A percentile compares a stretch with the other conserved stretches of the same genome.
Evolutionary conservation across 2,329 filamentous ascomycete genomes (phyloP).

Genomic region (Lecanicillium sp.): DNA sequence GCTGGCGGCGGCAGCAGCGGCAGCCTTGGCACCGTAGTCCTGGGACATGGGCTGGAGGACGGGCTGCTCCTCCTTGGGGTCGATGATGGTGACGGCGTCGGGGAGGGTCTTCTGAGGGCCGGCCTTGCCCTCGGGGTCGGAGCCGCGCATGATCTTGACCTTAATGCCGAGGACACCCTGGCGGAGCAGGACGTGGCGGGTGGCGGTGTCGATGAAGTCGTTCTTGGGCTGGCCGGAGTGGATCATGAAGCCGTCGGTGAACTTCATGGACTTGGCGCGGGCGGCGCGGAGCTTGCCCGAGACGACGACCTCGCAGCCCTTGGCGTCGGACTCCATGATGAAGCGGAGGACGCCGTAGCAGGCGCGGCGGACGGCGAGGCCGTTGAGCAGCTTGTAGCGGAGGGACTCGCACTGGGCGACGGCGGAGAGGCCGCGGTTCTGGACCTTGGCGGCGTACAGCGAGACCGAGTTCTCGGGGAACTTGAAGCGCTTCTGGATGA

Average conservation of each 20-base stretch:
- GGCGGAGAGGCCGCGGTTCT: constrained; percentile 99
- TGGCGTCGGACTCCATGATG: constrained; percentile 99
- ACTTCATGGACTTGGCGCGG: constrained; percentile 99
- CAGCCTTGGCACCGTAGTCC: constrained; percentile 95
- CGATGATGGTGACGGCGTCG: constrained; percentile 98
- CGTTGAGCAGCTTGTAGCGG: constrained; percentile 99
- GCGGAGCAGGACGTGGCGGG: constrained; percentile 98
- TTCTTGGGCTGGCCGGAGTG: constrained; percentile 99
- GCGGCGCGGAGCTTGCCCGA: constrained; percentile 98
- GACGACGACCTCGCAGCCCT: constrained; percentile 99
- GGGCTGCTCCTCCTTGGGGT: constrained; percentile 98
- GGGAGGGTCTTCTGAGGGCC: constrained; percentile 95
- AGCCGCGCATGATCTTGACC: constrained; percentile 99
- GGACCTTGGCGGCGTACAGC: constrained; percentile 99
- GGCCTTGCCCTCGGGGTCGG: constrained; percentile 98
- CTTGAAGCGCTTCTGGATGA: constrained; percentile 99
- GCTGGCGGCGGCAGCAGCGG: constrained; percentile 57
- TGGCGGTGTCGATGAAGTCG: constrained; percentile 98
- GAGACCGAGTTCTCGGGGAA: constrained; percentile 99
- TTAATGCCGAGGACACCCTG: constrained; percentile 99
- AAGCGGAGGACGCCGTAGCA: constrained; percentile 99
- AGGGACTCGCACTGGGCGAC: constrained; percentile 99
- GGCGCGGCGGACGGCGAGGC: constrained; percentile 94
- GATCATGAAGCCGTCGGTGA: constrained; percentile 99
- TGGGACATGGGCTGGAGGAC: constrained; percentile 93